Conservation (phyloP, 345 rosid species). For the Sisymbrium altissimum region DNA sequence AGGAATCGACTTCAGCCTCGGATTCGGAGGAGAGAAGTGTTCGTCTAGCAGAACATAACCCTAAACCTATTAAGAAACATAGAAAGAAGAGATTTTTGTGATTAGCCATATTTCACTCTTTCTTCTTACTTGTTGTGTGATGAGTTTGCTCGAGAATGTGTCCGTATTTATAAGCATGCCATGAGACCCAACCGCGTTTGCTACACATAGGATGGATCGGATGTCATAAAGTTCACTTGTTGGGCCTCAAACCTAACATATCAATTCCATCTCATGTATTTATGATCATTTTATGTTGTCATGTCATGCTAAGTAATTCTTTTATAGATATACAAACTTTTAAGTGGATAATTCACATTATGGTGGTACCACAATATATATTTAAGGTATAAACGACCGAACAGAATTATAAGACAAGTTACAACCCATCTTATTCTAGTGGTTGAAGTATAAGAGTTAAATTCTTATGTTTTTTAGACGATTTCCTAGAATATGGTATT, state of each 20-base stretch:
- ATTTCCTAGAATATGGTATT: neutral
- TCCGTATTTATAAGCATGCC: conserved; percentile 25
- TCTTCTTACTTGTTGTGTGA: conserved; percentile 5
- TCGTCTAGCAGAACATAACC: conserved; percentile 35
- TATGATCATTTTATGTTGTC: conserved; percentile 8
- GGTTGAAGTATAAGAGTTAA: neutral
- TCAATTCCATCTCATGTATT: neutral
- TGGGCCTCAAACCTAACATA: conserved; percentile 15
- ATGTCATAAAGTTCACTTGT: neutral
- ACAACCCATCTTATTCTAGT: neutral
- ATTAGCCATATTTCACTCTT: conserved; percentile 21
- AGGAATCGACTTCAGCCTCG: conserved; percentile 17
- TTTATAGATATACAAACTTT: neutral
- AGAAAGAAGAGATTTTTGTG: conserved; percentile 15
- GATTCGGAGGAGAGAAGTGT: conserved; percentile 23
- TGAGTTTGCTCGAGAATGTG: conserved; percentile 18
- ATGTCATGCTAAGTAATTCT: neutral
- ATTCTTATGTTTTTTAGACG: neutral
- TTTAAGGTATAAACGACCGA: neutral
- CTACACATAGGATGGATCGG: conserved; percentile 8
- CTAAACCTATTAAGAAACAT: conserved; percentile 33
- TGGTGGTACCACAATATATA: neutral
- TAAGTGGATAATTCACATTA: neutral
- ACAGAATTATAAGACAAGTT: neutral
- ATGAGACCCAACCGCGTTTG: conserved; percentile 24